Conservation (phyloP, 2,329 filamentous ascomycete genomes). For the Talaromyces sp. region DNA sequence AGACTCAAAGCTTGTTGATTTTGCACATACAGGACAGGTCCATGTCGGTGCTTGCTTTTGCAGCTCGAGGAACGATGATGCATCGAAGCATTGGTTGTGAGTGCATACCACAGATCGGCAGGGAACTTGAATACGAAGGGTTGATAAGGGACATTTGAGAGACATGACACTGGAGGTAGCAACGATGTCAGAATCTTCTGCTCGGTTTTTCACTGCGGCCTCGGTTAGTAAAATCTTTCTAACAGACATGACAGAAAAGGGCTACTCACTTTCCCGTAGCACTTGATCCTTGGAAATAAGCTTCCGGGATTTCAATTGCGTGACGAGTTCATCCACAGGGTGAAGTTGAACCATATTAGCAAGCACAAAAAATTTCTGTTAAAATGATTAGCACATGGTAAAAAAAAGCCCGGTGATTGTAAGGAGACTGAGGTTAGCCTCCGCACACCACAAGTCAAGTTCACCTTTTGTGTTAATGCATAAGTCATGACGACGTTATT, state of each 20-base stretch:
- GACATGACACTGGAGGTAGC: slow-evolving; percentile 87
- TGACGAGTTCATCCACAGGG: slow-evolving; percentile 71
- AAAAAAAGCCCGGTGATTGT: too few species aligned
- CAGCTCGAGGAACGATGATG: slow-evolving; percentile 84
- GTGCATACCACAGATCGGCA: slow-evolving; percentile 78
- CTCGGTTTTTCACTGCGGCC: slow-evolving; percentile 71
- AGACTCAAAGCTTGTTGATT: slow-evolving; percentile 75
- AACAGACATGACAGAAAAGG: slow-evolving; percentile 5
- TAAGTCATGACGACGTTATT: slow-evolving; percentile 88
- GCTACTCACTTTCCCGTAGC: slow-evolving; percentile 71
- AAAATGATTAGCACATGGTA: slow-evolving; percentile 5
- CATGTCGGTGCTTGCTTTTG: slow-evolving; percentile 97
- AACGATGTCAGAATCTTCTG: slow-evolving; percentile 84
- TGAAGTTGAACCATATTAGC: slow-evolving; percentile 75
- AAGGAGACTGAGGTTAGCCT: too few species aligned
- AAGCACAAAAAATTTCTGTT: slow-evolving; percentile 71
- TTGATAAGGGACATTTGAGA: slow-evolving; percentile 89
- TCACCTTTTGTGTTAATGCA: slow-evolving; percentile 83
- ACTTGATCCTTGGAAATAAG: slow-evolving; percentile 81
- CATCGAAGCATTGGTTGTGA: slow-evolving; percentile 95
- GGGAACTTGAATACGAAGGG: slow-evolving; percentile 76
- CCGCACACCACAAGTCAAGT: background rate
- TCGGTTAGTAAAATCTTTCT: slow-evolving; percentile 19
- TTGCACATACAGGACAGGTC: slow-evolving; percentile 94
- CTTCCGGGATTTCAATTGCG: slow-evolving; percentile 65